These are phyloP conservation scores for Passalora sequoiae DNA, from an alignment of 2,329 filamentous ascomycete genomes.

Conservation along the genomic window DNA sequence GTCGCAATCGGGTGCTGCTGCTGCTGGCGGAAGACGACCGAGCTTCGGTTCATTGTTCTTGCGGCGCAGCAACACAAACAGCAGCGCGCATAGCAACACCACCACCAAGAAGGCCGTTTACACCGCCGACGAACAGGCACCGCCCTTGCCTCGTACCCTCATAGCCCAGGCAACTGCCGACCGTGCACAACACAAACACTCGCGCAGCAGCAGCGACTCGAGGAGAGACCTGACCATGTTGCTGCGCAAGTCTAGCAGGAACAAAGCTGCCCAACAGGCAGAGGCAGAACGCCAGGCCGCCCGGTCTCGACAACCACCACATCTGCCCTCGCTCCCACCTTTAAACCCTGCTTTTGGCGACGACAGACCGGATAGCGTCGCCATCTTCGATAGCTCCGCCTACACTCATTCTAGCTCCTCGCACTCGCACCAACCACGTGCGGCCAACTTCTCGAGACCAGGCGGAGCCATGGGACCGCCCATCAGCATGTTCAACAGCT, in stretches of 20 bases:
- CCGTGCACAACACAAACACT: background rate
- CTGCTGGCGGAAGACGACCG: constrained; percentile 4
- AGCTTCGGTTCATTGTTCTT: constrained; percentile 6
- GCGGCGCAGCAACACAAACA: constrained; percentile 2
- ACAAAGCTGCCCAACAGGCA: constrained; percentile 23
- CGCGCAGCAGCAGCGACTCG: constrained; percentile 6
- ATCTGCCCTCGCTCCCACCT: constrained; percentile 45
- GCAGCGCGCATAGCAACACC: constrained; percentile 2
- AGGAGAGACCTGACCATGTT: constrained; percentile 20
- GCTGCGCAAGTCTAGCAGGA: constrained; percentile 36
- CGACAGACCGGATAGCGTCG: constrained; percentile 56
- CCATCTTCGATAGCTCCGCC: constrained; percentile 49
- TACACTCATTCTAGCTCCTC: constrained; percentile 31
- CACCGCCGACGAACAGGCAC: constrained; percentile 6
- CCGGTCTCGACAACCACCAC: constrained; percentile 57
- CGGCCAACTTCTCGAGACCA: constrained; percentile 33
- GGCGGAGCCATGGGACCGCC: constrained; percentile 20
- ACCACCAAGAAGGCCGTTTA: constrained; percentile 2
- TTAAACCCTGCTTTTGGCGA: constrained; percentile 58
- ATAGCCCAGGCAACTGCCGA: constrained; percentile 13
- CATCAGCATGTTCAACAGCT: constrained; percentile 20
- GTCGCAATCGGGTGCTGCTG: too few species aligned
- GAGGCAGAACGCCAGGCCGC: constrained; percentile 32
- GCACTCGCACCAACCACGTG: constrained; percentile 43
- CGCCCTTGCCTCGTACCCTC: constrained; percentile 13